Conservation (phyloP, 805 yeast genomes). For the Suhomyces kilbournensis region DNA sequence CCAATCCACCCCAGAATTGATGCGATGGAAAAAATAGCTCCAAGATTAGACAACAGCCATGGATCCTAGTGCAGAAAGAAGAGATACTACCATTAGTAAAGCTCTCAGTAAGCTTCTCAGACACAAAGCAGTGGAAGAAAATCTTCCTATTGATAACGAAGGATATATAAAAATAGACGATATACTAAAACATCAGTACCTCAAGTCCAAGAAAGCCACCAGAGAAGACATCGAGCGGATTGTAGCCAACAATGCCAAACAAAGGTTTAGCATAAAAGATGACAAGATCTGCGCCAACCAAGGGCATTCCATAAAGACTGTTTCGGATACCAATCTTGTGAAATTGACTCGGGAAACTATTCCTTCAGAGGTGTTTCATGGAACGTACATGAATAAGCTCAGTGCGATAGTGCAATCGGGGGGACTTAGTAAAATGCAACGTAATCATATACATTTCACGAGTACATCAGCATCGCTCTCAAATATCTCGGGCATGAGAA, state of each 20-base stretch:
- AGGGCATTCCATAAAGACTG: constrained; percentile 70
- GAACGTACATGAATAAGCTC: constrained; percentile 59
- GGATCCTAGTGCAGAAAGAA: constrained; percentile 13
- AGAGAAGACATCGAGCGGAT: constrained; percentile 55
- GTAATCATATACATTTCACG: constrained; percentile 89
- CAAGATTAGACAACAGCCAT: neutral
- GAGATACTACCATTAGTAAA: constrained; percentile 64
- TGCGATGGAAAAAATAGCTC: neutral
- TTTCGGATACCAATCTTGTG: constrained; percentile 41
- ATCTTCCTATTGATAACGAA: constrained; percentile 55
- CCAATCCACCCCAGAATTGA: neutral
- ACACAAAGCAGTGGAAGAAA: constrained; percentile 79
- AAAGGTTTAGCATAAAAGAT: constrained; percentile 56
- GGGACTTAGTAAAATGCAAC: constrained; percentile 63
- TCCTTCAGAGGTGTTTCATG: constrained; percentile 68
- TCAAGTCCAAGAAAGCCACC: constrained; percentile 56
- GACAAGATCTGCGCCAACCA: constrained; percentile 78
- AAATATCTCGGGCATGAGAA: constrained; percentile 74
- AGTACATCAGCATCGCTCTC: constrained; percentile 39
- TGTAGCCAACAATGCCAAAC: constrained; percentile 65
- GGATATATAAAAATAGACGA: constrained; percentile 64
- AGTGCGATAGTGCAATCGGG: constrained; percentile 46
- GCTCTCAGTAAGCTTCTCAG: constrained; percentile 72
- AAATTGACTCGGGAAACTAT: constrained; percentile 40
- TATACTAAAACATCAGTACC: constrained; percentile 53